Percentiles rank a stretch among this genome's conserved stretches.
phyloP scores from a whole-genome alignment of 768 basidiomycete species.

The Astraeus odoratus region DNA sequence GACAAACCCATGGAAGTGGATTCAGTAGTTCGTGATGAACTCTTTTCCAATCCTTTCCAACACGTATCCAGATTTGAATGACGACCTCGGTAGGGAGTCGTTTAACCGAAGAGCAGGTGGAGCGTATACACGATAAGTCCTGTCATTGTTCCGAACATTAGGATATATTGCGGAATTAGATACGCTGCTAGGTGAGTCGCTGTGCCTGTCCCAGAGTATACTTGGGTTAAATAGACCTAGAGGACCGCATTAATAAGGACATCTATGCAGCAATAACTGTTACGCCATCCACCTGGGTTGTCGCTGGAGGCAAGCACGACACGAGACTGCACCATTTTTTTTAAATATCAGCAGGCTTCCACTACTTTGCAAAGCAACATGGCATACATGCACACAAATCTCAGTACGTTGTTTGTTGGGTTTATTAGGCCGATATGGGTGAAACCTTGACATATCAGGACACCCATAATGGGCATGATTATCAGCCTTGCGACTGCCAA shows the following conservation, averaged over 20 bases:
- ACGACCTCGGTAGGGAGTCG: background rate
- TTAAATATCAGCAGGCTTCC: background rate
- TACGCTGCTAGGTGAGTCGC: constrained; percentile 58
- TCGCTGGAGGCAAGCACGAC: background rate
- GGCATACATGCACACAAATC: constrained; percentile 64
- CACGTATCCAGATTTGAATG: too few species aligned
- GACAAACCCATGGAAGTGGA: too few species aligned
- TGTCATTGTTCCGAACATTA: constrained; percentile 35
- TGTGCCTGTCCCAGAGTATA: constrained; percentile 54
- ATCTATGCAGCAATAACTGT: background rate
- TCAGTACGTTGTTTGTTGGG: constrained; percentile 48
- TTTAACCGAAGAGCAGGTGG: constrained; percentile 28
- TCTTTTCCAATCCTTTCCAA: too few species aligned
- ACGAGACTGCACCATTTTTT: background rate
- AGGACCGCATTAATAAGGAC: constrained; percentile 1
- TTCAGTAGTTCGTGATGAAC: too few species aligned
- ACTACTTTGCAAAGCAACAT: background rate
- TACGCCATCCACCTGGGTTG: constrained; percentile 40
- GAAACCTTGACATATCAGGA: constrained; percentile 47
- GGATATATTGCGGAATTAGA: constrained; percentile 49
- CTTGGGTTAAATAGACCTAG: constrained; percentile 58
- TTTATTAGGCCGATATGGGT: constrained; percentile 41
- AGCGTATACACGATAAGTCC: constrained; percentile 30
- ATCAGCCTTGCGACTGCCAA: constrained; percentile 51
- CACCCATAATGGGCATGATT: constrained; percentile 54